These are phyloP conservation scores for Physcomitrellopsis africana DNA, from an alignment of 225 moss, liverwort and hornwort genomes.

Conservation along the genomic window DNA sequence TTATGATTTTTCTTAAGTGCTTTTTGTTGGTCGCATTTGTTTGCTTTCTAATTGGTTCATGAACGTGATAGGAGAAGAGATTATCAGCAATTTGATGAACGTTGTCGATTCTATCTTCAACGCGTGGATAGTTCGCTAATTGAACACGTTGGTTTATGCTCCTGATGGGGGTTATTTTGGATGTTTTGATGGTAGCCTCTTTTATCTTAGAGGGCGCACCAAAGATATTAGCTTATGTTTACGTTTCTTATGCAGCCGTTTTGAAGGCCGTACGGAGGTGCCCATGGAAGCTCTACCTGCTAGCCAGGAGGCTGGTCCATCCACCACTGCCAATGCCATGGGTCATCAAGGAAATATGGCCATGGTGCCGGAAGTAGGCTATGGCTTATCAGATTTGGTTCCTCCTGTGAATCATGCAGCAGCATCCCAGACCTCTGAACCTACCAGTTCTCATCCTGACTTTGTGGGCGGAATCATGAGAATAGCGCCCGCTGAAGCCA, in stretches of 20 bases:
- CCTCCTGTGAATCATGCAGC: constrained; percentile 47
- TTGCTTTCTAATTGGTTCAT: too few relatives aligned
- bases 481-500: constrained; percentile 77
- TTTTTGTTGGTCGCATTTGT: too few relatives aligned
- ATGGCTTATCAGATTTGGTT: constrained; percentile 48
- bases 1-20: too few relatives aligned
- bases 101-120: not conserved
- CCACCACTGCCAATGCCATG: constrained; percentile 38
- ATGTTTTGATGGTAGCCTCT: too few relatives aligned
- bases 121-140: not conserved
- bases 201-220: not conserved
- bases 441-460: constrained; percentile 65
- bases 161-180: too few relatives aligned
- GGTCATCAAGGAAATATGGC: constrained; percentile 36
- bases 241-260: constrained; percentile 50
- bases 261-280: constrained; percentile 60
- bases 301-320: constrained; percentile 40
- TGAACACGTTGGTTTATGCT: not conserved
- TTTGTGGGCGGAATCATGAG: constrained; percentile 80
- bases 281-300: constrained; percentile 47
- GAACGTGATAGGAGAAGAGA: too few relatives aligned
- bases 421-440: constrained; percentile 63
- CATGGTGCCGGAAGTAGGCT: constrained; percentile 41
- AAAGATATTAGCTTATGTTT: not conserved
- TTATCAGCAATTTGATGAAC: too few relatives aligned